phyloP scores from a whole-genome alignment of 495 filamentous ascomycete genomes.

The Penicillium canariense region DNA sequence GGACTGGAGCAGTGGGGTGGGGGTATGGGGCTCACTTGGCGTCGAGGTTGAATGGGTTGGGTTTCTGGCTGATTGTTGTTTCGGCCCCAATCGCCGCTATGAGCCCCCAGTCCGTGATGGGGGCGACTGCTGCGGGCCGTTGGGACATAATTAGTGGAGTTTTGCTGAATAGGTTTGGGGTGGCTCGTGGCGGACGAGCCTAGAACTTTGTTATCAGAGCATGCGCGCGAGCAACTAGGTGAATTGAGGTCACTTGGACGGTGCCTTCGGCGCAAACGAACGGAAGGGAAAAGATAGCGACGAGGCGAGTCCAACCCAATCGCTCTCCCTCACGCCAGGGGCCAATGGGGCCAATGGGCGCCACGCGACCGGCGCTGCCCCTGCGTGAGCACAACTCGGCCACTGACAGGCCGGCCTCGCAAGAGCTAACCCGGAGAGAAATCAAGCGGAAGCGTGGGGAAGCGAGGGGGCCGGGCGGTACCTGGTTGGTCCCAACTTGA shows the following conservation, averaged over 20 bases:
- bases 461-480: background rate
- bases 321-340: background rate
- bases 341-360: too few relatives aligned
- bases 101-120: background rate
- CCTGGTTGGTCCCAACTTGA: background rate
- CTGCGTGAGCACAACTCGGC: constrained; percentile 5
- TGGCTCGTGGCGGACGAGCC: too few relatives aligned
- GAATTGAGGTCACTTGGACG: too few relatives aligned
- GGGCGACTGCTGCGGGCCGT: background rate
- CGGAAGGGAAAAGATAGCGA: background rate
- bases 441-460: background rate
- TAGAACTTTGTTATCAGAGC: too few relatives aligned
- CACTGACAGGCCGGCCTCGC: constrained; percentile 6
- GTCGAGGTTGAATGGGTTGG: background rate
- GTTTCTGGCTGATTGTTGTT: background rate
- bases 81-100: too few relatives aligned
- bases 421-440: background rate
- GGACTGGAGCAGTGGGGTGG: background rate
- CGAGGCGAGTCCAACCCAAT: background rate
- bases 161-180: too few relatives aligned
- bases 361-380: background rate
- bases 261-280: too few relatives aligned
- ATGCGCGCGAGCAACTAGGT: too few relatives aligned
- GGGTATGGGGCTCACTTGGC: background rate
- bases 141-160: background rate